Evolutionary conservation across 257 asterid species (phyloP).

Genomic region (Cruciata laevipes): DNA sequence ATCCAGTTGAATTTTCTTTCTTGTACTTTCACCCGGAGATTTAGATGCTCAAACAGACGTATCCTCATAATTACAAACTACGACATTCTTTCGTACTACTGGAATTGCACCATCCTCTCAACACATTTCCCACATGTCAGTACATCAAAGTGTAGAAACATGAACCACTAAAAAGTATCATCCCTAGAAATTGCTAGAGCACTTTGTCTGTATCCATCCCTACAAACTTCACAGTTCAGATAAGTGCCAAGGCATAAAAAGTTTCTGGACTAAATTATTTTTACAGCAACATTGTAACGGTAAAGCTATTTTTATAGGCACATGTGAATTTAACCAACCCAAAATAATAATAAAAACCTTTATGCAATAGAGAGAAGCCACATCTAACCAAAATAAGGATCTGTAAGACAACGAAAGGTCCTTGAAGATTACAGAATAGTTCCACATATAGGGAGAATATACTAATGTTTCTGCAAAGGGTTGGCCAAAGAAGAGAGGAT

Average conservation of each 20-base stretch:
- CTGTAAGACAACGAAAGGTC: background rate
- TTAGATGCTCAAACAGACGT: no score
- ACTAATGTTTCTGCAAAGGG: slow-evolving; percentile 24
- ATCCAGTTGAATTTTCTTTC: no score
- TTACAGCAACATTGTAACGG: background rate
- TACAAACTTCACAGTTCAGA: background rate
- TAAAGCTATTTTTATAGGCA: no score
- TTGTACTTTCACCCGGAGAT: no score
- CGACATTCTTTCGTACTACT: no score
- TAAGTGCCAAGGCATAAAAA: background rate
- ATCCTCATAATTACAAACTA: no score
- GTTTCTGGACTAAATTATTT: background rate
- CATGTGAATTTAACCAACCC: no score
- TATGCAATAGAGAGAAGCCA: background rate
- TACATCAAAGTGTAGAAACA: background rate
- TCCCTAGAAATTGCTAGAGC: background rate
- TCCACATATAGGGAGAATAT: background rate
- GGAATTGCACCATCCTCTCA: no score
- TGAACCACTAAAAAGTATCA: background rate
- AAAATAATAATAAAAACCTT: no score
- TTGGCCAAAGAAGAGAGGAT: slow-evolving; percentile 40
- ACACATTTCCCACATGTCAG: no score
- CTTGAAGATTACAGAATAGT: background rate
- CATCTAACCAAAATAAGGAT: background rate
- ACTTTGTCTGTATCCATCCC: background rate